These are phyloP conservation scores for Puccinia polysora DNA, from an alignment of 1,284 basidiomycete genomes.

Conservation along the genomic window DNA sequence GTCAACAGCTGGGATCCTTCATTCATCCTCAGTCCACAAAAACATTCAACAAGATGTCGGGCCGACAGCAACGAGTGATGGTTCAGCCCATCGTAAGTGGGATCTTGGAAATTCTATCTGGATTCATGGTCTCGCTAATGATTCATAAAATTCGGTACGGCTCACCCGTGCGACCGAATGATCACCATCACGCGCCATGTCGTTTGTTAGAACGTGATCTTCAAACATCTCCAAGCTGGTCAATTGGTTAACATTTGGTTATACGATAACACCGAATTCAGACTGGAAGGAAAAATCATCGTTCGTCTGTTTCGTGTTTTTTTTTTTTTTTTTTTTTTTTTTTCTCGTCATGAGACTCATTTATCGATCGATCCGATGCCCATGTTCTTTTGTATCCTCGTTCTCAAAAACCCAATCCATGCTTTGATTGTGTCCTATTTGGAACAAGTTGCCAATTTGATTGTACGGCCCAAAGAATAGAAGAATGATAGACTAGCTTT, in stretches of 20 bases:
- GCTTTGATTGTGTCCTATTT: too few relatives aligned
- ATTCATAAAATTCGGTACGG: background rate
- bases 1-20: too few relatives aligned
- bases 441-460: too few relatives aligned
- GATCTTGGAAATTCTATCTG: too few relatives aligned
- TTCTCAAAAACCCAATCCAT: too few relatives aligned
- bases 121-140: background rate
- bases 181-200: too few relatives aligned
- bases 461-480: too few relatives aligned
- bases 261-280: slow-evolving; percentile 94
- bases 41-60: slow-evolving; percentile 66
- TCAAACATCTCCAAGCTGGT: slow-evolving; percentile 83
- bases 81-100: slow-evolving; percentile 56
- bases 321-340: background rate
- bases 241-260: slow-evolving; percentile 85
- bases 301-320: slow-evolving; percentile 60
- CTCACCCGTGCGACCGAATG: background rate
- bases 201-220: slow-evolving; percentile 80
- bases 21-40: background rate
- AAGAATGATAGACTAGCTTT: too few relatives aligned
- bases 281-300: slow-evolving; percentile 93
- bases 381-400: too few relatives aligned
- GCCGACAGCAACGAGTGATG: slow-evolving; percentile 89
- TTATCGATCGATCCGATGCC: too few relatives aligned
- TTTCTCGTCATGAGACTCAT: too few relatives aligned